These are phyloP conservation scores for Naganishia liquefaciens DNA, from an alignment of 1,284 basidiomycete species.

Conservation along the genomic window DNA sequence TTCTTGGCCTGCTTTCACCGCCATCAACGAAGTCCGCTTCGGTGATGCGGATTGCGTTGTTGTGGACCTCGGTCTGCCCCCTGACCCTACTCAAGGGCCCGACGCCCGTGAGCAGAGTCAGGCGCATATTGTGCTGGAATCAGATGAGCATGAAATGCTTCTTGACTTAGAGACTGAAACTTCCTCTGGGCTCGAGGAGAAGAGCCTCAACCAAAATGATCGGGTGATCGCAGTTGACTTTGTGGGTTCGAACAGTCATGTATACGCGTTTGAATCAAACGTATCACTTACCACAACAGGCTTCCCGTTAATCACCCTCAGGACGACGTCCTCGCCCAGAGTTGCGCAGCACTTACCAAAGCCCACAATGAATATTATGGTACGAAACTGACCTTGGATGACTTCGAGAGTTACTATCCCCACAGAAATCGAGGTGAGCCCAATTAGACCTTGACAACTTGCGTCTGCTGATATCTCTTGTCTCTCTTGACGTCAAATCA, in stretches of 20 bases:
- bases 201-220: conserved; percentile 28
- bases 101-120: background rate
- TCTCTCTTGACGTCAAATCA: background rate
- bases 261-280: too few species aligned
- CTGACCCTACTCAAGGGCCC: too few species aligned
- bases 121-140: background rate
- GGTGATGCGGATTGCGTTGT: background rate
- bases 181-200: background rate
- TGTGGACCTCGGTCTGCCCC: background rate
- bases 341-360: conserved; percentile 35
- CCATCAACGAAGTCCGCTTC: background rate
- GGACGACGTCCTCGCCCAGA: conserved; percentile 44
- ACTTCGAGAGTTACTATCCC: conserved; percentile 40
- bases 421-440: conserved; percentile 38
- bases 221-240: conserved; percentile 47
- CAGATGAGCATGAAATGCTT: too few species aligned
- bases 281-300: too few species aligned
- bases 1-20: background rate
- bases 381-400: conserved; percentile 39
- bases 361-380: conserved; percentile 40
- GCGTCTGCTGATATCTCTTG: background rate
- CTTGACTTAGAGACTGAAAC: too few species aligned
- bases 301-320: background rate
- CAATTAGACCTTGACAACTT: background rate
- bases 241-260: background rate